Conservation (phyloP, 108 stramenopile species). For the Stephanodiscus minutulus region DNA sequence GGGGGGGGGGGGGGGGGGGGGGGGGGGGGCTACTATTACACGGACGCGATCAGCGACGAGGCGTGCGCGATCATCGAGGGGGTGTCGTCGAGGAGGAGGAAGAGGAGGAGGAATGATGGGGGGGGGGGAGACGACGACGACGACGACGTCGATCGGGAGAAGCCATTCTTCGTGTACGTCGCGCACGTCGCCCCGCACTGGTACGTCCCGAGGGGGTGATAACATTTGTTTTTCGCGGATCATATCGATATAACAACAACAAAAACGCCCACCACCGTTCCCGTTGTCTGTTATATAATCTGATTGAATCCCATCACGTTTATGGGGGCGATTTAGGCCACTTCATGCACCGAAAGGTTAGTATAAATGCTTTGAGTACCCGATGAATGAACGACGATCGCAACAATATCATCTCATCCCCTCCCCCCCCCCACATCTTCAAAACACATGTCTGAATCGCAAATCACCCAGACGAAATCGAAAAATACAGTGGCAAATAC, state of each 20-base stretch:
- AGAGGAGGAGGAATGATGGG: conserved; percentile 4
- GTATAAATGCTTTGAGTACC: background rate
- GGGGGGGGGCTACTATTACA: conserved; percentile 51
- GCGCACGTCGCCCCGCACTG: conserved; percentile 51
- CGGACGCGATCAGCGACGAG: conserved; percentile 55
- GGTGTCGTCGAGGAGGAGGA: conserved; percentile 1
- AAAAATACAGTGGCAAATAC: conserved; percentile 47
- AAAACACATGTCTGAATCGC: background rate
- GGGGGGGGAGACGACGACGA: conserved; percentile 2
- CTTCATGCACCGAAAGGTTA: conserved; percentile 48
- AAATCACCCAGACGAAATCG: conserved; percentile 28
- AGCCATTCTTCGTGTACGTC: conserved; percentile 57
- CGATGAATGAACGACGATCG: background rate
- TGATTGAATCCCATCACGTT: background rate
- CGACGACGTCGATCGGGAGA: too few relatives aligned
- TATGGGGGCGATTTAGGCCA: conserved; percentile 14
- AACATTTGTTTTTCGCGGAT: background rate
- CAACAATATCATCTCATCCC: background rate
- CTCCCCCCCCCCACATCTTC: background rate
- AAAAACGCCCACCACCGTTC: too few relatives aligned
- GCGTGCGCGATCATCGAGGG: conserved; percentile 45
- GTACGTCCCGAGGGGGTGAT: too few relatives aligned
- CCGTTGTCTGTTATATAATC: too few relatives aligned
- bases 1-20: too few relatives aligned
- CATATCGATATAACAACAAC: too few relatives aligned